These are phyloP conservation scores for Beauveria sp. DNA, from an alignment of 2,329 filamentous ascomycete species.

Conservation along the genomic window DNA sequence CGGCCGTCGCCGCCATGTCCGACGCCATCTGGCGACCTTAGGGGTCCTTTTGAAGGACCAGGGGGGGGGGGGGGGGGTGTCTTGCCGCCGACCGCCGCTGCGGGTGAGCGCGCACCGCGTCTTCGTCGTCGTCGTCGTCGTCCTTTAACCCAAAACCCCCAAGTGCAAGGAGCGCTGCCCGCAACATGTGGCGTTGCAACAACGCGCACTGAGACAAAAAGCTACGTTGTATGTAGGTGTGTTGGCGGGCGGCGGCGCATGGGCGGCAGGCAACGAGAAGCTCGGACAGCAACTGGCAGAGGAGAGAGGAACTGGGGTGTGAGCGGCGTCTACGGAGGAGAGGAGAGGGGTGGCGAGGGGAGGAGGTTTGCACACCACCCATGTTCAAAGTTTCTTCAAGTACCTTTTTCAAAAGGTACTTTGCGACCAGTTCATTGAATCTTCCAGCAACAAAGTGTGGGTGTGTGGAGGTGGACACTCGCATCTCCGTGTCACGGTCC, in stretches of 20 bases:
- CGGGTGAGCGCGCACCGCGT: not conserved
- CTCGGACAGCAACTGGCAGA: too few species aligned
- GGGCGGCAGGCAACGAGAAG: too few species aligned
- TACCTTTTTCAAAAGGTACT: constrained; percentile 1
- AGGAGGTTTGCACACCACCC: not conserved
- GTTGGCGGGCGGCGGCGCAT: too few species aligned
- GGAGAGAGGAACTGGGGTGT: not conserved
- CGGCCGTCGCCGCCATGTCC: constrained; percentile 72
- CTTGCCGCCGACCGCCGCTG: not conserved
- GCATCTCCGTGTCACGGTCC: not conserved
- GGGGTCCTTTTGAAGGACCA: not conserved
- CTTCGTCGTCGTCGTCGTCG: not conserved
- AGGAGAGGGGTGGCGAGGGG: too few species aligned
- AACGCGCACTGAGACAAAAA: too few species aligned
- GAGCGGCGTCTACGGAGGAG: not conserved
- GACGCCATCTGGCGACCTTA: constrained; percentile 78
- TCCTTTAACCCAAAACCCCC: too few species aligned
- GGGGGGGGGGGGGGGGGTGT: not conserved
- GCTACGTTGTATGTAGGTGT: too few species aligned
- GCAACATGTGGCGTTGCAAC: not conserved
- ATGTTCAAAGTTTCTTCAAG: not conserved
- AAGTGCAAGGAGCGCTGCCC: not conserved
- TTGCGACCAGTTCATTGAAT: not conserved
- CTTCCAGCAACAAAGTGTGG: not conserved
- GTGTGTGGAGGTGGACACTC: not conserved